A percentile compares a stretch with the other conserved stretches of the same genome.
Conservation (phyloP, 2,329 filamentous ascomycete genomes). For the Aspergillus cejpii region DNA sequence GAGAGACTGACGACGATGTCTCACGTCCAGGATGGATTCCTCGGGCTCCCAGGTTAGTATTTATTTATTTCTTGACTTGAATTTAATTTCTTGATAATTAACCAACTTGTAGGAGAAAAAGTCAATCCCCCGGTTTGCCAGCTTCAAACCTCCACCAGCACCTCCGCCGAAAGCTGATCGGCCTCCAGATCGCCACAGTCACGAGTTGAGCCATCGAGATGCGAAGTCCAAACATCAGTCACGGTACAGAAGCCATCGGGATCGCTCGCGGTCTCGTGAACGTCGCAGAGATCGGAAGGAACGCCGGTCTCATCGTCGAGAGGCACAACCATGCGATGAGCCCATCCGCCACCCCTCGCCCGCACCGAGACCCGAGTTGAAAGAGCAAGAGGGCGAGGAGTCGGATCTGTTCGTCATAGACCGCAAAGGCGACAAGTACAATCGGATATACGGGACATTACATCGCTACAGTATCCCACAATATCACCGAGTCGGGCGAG, state of each 20-base stretch:
- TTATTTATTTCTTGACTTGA: background rate
- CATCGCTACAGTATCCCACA: slow-evolving; percentile 64
- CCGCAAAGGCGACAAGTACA: slow-evolving; percentile 67
- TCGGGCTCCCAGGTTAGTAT: slow-evolving; percentile 31
- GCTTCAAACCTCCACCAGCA: slow-evolving; percentile 55
- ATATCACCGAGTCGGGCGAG: slow-evolving; percentile 63
- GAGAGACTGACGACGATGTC: slow-evolving; percentile 11
- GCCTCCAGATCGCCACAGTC: slow-evolving; percentile 16
- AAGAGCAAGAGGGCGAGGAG: slow-evolving; percentile 11
- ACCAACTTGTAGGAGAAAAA: slow-evolving; percentile 30
- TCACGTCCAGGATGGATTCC: slow-evolving; percentile 30
- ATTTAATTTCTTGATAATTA: background rate
- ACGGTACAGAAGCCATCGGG: slow-evolving; percentile 19
- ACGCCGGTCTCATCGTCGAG: slow-evolving; percentile 9
- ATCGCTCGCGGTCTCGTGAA: slow-evolving; percentile 22
- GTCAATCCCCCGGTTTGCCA: slow-evolving; percentile 63
- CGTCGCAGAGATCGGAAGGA: slow-evolving; percentile 12
- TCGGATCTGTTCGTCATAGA: slow-evolving; percentile 56
- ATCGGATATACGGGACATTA: slow-evolving; percentile 65
- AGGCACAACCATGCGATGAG: slow-evolving; percentile 10
- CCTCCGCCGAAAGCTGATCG: slow-evolving; percentile 20
- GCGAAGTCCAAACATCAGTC: slow-evolving; percentile 20
- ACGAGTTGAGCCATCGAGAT: slow-evolving; percentile 16
- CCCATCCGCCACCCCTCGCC: slow-evolving; percentile 2
- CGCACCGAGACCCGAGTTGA: slow-evolving; percentile 10